Evolutionary conservation across 305 asterid species (phyloP).

Genomic region (Salvia sclarea): DNA sequence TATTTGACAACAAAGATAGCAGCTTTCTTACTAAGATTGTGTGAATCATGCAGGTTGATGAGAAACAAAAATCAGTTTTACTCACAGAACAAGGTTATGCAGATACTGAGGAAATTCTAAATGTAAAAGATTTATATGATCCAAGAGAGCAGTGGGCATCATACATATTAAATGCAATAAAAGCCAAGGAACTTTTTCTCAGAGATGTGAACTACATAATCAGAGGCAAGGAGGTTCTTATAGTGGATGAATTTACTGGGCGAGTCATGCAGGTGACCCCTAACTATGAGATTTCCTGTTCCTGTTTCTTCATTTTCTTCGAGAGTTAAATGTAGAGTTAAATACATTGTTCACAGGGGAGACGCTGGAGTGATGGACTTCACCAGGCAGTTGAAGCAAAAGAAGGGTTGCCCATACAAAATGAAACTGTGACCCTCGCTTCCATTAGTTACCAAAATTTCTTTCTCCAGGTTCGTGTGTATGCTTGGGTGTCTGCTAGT

Average conservation of each 20-base stretch:
- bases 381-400: slow-evolving; percentile 99
- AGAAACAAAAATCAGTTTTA: slow-evolving; percentile 83
- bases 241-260: slow-evolving; percentile 97
- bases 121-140: slow-evolving; percentile 91
- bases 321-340: slow-evolving; percentile 28
- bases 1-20: not conserved
- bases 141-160: slow-evolving; percentile 99
- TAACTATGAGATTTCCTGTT: slow-evolving; percentile 22
- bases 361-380: slow-evolving; percentile 99
- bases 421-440: slow-evolving; percentile 94
- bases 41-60: slow-evolving; percentile 80
- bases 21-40: slow-evolving; percentile 29
- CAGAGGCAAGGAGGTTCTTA: slow-evolving; percentile 91
- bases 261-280: slow-evolving; percentile 95
- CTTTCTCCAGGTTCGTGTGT: slow-evolving; percentile 85
- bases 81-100: slow-evolving; percentile 97
- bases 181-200: slow-evolving; percentile 95
- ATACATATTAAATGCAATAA: slow-evolving; percentile 84
- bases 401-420: slow-evolving; percentile 94
- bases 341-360: slow-evolving; percentile 61
- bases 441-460: slow-evolving; percentile 99
- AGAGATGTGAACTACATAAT: slow-evolving; percentile 93
- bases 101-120: slow-evolving; percentile 95
- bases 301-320: slow-evolving; percentile 15
- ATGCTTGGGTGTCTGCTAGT: slow-evolving; percentile 31